Base-by-base conservation (phyloP, 768 basidiomycete genomes). In the Xerocomellus amylosporus region DNA sequence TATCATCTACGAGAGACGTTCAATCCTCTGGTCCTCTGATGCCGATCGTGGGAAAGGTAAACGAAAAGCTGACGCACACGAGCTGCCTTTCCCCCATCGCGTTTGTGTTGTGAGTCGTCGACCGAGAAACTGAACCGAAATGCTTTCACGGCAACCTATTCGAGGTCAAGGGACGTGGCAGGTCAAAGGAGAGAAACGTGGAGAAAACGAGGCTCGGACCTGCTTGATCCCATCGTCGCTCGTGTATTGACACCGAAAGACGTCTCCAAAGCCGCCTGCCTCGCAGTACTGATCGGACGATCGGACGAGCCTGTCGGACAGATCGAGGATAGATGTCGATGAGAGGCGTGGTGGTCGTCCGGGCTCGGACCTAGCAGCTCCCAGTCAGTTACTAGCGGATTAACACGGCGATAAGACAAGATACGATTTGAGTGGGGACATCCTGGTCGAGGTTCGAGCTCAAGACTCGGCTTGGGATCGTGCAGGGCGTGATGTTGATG, bases 101-200 rank as follows among this genome's bases (percentile, higher is more conserved):
- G 22, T 6, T 33, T 20, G 10, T 24, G 7, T 8, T 33, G 43
- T 19, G 44, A 45, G n/a, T 37, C 43, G 22, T 58, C 55, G n/a
- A 58, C 17, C 4, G 45, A 46, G 15, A 58, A 57, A 34, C 4
- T 42, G 41, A 58, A 47, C 20, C 57, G 45, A 48, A 52, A 58
- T 5, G 28, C 49, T 33, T 58, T 47, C 40, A 51, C 55, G 4
- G 57, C 49, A 15, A 58, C 57, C 57, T 58, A 13, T 8, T n/a
- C 12, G 8, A 31, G 4, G 24, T 3, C 12, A 43, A n/a, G 10
- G 42, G 13, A 26, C 22, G 14, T 10, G 9, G n/a, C 1, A 13
- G n/a, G 20, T 40, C 31, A 20, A 28, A 14, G 5, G 7, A 20
- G 39, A 17, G 28, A 5, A 13, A 4, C 1, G 7, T 14, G 17